Percentiles rank a stretch among this genome's conserved stretches.
Conservation (phyloP, 768 basidiomycete genomes). For the Mrakia gelida region DNA sequence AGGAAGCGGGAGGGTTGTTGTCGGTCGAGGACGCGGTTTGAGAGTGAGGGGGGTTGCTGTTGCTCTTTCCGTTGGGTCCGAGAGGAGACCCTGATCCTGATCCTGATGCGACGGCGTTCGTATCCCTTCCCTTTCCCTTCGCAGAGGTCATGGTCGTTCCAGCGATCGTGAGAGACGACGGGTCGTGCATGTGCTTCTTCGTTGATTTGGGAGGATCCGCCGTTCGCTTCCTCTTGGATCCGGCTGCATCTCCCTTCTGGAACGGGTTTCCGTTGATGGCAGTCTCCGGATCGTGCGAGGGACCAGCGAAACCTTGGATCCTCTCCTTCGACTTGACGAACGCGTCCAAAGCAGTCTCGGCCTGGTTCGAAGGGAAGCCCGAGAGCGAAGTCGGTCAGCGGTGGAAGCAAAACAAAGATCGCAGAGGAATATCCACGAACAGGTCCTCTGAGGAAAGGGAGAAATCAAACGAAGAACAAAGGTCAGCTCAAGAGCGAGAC, state of each 20-base stretch:
- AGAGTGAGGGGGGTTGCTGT: not conserved
- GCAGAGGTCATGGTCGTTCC: slow-evolving; percentile 4
- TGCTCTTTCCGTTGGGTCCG: not conserved
- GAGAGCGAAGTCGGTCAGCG: not conserved
- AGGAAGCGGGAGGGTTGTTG: not conserved
- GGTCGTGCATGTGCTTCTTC: slow-evolving; percentile 19
- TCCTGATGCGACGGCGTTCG: slow-evolving; percentile 12
- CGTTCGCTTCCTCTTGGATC: slow-evolving; percentile 21
- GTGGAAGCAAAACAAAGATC: not conserved
- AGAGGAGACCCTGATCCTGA: not conserved
- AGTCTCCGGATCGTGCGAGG: slow-evolving; percentile 4
- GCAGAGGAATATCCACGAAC: not conserved
- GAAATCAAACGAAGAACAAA: not conserved
- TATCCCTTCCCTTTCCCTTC: slow-evolving; percentile 8
- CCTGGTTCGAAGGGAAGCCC: not conserved
- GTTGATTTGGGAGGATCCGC: not conserved
- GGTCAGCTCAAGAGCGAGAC: not conserved
- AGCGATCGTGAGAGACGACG: not conserved
- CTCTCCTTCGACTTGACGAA: slow-evolving; percentile 29
- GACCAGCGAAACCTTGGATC: slow-evolving; percentile 12
- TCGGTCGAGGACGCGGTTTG: not conserved
- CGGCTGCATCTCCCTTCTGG: not conserved
- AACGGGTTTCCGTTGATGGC: slow-evolving; percentile 7
- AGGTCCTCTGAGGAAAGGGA: slow-evolving; percentile 6
- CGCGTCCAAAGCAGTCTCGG: slow-evolving; percentile 28